phyloP scores from a whole-genome alignment of 768 basidiomycete genomes.

The Suillus ampliporus region DNA sequence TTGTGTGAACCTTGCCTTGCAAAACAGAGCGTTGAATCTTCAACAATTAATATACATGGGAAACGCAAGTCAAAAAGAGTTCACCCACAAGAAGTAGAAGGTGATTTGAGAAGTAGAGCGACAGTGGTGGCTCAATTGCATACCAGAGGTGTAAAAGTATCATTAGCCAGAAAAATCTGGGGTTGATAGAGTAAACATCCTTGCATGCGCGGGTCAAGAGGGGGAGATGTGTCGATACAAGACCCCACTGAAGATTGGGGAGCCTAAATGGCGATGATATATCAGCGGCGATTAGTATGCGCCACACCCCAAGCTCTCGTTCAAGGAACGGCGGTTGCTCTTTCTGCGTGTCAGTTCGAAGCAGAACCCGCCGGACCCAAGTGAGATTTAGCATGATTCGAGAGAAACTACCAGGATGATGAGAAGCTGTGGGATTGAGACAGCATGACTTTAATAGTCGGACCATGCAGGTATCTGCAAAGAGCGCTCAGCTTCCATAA shows the following conservation, averaged over 20 bases:
- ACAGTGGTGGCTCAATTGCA: slow-evolving; percentile 24
- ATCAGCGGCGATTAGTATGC: slow-evolving; percentile 24
- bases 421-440: background rate
- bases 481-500: too few relatives aligned
- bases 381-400: background rate
- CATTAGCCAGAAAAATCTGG: slow-evolving; percentile 19
- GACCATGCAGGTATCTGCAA: background rate
- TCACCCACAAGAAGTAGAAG: slow-evolving; percentile 27
- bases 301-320: slow-evolving; percentile 30
- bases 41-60: background rate
- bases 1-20: background rate
- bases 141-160: slow-evolving; percentile 22
- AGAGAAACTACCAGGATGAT: background rate
- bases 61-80: background rate
- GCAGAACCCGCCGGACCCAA: background rate
- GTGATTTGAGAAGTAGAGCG: slow-evolving; percentile 29
- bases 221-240: slow-evolving; percentile 1
- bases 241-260: slow-evolving; percentile 15
- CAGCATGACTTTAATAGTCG: background rate
- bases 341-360: slow-evolving; percentile 7
- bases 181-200: slow-evolving; percentile 31
- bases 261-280: slow-evolving; percentile 3
- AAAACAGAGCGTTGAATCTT: slow-evolving; percentile 30
- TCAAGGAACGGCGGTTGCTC: slow-evolving; percentile 13
- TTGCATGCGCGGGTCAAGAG: slow-evolving; percentile 22